Evolutionary conservation across 108 stramenopile species (phyloP).

Genomic region (Cyclostephanos invisitatus): DNA sequence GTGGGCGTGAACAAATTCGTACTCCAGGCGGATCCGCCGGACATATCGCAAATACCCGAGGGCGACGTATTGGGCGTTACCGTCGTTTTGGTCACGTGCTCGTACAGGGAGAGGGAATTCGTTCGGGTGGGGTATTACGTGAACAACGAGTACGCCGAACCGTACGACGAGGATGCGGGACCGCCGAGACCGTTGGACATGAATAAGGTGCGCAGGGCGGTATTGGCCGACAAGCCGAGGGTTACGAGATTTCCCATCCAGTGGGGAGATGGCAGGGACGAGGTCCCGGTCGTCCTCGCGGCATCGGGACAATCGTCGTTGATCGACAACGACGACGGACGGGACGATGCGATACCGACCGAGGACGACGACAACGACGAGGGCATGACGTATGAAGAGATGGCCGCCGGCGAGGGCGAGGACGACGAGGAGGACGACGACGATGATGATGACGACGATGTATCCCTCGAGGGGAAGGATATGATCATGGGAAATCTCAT

Average conservation of each 20-base stretch:
- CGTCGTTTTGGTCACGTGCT: conserved; percentile 95
- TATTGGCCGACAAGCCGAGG: conserved; percentile 94
- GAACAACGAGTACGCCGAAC: conserved; percentile 94
- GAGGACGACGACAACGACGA: neutral
- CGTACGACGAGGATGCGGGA: conserved; percentile 51
- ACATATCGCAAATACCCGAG: conserved; percentile 73
- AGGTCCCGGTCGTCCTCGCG: conserved; percentile 5
- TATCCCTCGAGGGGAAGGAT: neutral
- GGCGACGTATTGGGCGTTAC: conserved; percentile 96
- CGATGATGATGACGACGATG: neutral
- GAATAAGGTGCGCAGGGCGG: conserved; percentile 73
- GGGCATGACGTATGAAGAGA: neutral
- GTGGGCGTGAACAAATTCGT: conserved; percentile 93
- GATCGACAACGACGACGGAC: neutral
- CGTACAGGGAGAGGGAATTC: conserved; percentile 94
- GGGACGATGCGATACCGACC: neutral
- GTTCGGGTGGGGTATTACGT: conserved; percentile 99
- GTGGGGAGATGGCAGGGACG: conserved; percentile 75
- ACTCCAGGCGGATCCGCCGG: conserved; percentile 90
- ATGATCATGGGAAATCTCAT: neutral
- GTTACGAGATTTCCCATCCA: conserved; percentile 96
- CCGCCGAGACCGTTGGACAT: conserved; percentile 64
- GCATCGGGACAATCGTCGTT: neutral
- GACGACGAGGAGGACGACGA: neutral
- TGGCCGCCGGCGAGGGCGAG: neutral